Evolutionary conservation across 441 rosid genomes (phyloP), one percentile per base, ranked within the genome.

Genomic region (Pelargonium fulgidum): DNA sequence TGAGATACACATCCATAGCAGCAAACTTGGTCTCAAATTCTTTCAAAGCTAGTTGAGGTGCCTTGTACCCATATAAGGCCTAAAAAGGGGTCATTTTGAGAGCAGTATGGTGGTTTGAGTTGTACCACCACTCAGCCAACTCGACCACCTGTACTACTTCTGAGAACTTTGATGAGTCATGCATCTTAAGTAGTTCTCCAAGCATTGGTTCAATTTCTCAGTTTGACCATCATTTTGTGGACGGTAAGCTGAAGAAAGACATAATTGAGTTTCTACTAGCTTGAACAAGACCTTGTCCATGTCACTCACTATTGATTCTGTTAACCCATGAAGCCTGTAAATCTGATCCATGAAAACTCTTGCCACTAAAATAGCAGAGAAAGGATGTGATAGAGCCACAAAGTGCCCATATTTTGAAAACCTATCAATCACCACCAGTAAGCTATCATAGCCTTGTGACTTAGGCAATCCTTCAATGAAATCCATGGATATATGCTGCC

Each of bases 361-460:
- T 7, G 58, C 58, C 2, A n/a, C 7, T 3, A 2, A n/a, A 2
- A 3, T 2, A 50, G 58, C 45, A 0, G 68, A 12, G 47, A 24
- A 73, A n/a, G 44, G 56, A 1, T 11, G 71, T 0, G 44, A 2
- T 0, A 69, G 10, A 0, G 39, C 16, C 1, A 6, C 9, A 4
- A 68, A 69, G 33, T 74, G 70, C 0, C 20, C 58, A 1, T 68
- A 19, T 9, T 65, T 69, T 3, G 74, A 10, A 0, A 65, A 14
- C 2, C 68, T 3, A 52, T 75, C 74, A 0, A 75, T 20, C 1
- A 70, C 71, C 41, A 70, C 74, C 33, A 75, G 17, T 20, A 75
- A 62, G 1, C 1, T 1, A 0, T 1, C 2, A 7, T 2, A 7
- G 5, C 68, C 71, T 0, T 44, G 3, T 1, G 68, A 75, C 0